Percentiles rank a stretch among this genome's conserved stretches.
Conservation (phyloP, 73 alveolate species). For the Stentor coeruleus region DNA sequence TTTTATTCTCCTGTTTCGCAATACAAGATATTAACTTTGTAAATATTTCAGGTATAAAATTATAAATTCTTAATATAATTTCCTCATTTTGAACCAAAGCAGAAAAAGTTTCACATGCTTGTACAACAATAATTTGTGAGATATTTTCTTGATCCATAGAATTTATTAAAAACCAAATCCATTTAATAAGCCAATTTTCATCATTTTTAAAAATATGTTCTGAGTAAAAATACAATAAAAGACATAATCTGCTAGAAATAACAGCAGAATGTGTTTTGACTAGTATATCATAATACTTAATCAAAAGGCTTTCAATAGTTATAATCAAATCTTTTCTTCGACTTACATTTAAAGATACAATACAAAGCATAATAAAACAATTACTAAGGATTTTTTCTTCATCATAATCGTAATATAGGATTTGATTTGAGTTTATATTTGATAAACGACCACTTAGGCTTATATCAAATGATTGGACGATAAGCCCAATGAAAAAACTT, state of each 20-base stretch:
- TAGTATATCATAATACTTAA: not conserved
- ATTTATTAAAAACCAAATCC: not conserved
- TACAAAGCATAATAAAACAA: constrained; percentile 7
- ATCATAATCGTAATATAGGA: not conserved
- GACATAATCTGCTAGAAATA: not conserved
- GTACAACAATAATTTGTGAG: not conserved
- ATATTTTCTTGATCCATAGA: constrained; percentile 7
- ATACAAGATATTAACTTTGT: not conserved
- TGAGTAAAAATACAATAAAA: constrained; percentile 11
- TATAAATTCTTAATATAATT: not conserved
- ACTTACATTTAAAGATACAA: not conserved
- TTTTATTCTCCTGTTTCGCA: not conserved
- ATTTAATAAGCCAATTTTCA: not conserved
- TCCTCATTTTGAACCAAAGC: constrained; percentile 19
- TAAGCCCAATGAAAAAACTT: not conserved
- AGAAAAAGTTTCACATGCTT: constrained; percentile 29
- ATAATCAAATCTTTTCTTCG: not conserved
- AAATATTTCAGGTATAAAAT: not conserved
- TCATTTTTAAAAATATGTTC: not conserved
- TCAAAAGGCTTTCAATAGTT: not conserved
- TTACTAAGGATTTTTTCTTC: constrained; percentile 10
- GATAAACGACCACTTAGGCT: not conserved
- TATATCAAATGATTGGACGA: not conserved
- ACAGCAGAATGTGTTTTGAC: not conserved
- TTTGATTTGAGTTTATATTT: not conserved